Conservation (phyloP, 768 basidiomycete species). For the Boletus subcaerulescens region DNA sequence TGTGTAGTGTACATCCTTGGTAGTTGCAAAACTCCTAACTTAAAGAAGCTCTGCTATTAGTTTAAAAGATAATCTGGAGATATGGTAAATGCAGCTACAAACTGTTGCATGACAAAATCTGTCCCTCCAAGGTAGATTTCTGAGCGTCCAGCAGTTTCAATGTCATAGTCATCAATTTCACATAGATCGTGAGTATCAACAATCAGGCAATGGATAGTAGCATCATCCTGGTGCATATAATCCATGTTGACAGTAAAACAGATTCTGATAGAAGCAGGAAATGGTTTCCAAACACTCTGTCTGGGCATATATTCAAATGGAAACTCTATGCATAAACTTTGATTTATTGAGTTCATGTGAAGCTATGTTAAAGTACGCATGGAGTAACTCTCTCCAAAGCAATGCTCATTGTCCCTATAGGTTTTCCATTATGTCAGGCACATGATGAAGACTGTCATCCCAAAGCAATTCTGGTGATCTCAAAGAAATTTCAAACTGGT, state of each 20-base stretch:
- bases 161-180: background rate
- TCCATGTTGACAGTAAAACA: slow-evolving; percentile 1
- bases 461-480: slow-evolving; percentile 77
- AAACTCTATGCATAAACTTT: slow-evolving; percentile 59
- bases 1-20: slow-evolving; percentile 36
- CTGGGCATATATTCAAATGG: slow-evolving; percentile 54
- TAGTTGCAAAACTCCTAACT: slow-evolving; percentile 70
- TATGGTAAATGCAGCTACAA: slow-evolving; percentile 71
- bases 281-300: slow-evolving; percentile 69
- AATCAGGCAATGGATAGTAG: slow-evolving; percentile 53
- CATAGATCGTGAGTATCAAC: slow-evolving; percentile 38
- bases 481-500: slow-evolving; percentile 59
- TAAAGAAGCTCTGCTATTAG: slow-evolving; percentile 47
- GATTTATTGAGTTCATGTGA: slow-evolving; percentile 77
- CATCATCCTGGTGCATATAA: slow-evolving; percentile 53
- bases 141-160: background rate
- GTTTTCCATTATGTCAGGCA: slow-evolving; percentile 65
- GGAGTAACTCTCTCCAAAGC: background rate
- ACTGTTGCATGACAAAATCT: slow-evolving; percentile 56
- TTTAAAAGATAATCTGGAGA: slow-evolving; percentile 62
- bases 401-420: slow-evolving; percentile 35
- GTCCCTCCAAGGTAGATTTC: slow-evolving; percentile 67
- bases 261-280: slow-evolving; percentile 44
- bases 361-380: slow-evolving; percentile 54
- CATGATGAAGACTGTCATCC: slow-evolving; percentile 68